phyloP scores from a whole-genome alignment of 305 asterid species.

The Striga hermonthica region DNA sequence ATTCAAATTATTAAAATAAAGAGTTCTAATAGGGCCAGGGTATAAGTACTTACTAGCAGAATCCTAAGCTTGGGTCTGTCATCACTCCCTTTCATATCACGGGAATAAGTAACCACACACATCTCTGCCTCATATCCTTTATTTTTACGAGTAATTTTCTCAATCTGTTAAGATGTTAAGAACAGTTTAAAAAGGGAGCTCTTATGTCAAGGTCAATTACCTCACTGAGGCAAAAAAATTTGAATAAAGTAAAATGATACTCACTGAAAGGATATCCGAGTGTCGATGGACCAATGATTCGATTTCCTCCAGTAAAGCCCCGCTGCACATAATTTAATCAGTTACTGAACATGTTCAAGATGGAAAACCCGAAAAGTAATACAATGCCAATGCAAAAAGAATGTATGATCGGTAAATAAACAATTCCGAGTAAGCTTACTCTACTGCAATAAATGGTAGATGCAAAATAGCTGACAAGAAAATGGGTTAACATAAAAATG shows the following conservation, averaged over 20 bases:
- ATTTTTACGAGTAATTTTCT: constrained; percentile 57
- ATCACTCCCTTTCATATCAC: constrained; percentile 53
- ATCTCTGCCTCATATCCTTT: constrained; percentile 74
- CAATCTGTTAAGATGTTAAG: constrained; percentile 49
- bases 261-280: constrained; percentile 77
- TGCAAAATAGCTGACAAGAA: constrained; percentile 8
- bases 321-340: constrained; percentile 45
- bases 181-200: constrained; percentile 4
- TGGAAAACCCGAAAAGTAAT: not conserved
- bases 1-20: not conserved
- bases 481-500: constrained; percentile 1
- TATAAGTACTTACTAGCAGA: constrained; percentile 65
- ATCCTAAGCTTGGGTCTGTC: constrained; percentile 68
- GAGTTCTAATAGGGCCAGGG: not conserved
- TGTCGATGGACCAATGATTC: constrained; percentile 88
- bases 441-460: not conserved
- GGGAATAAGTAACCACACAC: constrained; percentile 73
- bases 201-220: constrained; percentile 12
- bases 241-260: constrained; percentile 30
- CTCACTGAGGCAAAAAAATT: constrained; percentile 4
- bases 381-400: constrained; percentile 17
- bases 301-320: constrained; percentile 75
- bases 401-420: constrained; percentile 5
- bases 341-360: not conserved
- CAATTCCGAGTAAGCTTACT: not conserved